A percentile compares a stretch with the other conserved stretches of the same genome.
These are phyloP conservation scores for Tephrocybe sp. DNA, from an alignment of 768 basidiomycete species.

Conservation along the genomic window DNA sequence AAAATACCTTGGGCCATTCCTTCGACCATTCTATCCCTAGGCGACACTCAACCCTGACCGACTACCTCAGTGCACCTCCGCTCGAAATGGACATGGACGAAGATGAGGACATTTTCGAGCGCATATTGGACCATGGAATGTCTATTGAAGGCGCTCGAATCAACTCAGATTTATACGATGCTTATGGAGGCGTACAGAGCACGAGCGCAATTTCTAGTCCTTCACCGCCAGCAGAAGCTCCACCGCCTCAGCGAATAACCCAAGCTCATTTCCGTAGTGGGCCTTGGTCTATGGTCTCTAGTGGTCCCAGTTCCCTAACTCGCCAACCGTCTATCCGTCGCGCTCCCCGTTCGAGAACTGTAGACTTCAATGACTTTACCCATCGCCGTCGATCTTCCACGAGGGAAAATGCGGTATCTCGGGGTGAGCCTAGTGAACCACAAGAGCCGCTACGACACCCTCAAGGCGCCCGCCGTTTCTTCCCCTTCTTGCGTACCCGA, in stretches of 20 bases:
- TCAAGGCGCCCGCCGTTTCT: conserved; percentile 48
- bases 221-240: conserved; percentile 31
- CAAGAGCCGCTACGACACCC: conserved; percentile 20
- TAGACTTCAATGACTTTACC: conserved; percentile 75
- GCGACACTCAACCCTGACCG: conserved; percentile 43
- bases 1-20: conserved; percentile 18
- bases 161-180: conserved; percentile 64
- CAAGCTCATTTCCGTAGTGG: conserved; percentile 21
- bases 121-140: conserved; percentile 35
- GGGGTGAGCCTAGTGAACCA: conserved; percentile 26
- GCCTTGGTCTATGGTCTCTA: conserved; percentile 30
- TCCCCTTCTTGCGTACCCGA: conserved; percentile 46
- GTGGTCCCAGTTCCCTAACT: conserved; percentile 31
- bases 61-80: conserved; percentile 50
- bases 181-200: conserved; percentile 34
- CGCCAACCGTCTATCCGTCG: conserved; percentile 66
- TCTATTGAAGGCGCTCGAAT: conserved; percentile 53
- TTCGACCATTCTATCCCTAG: conserved; percentile 31
- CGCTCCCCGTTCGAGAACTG: conserved; percentile 46
- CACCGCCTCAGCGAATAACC: conserved; percentile 17
- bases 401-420: conserved; percentile 29
- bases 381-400: conserved; percentile 56
- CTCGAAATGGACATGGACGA: conserved; percentile 61
- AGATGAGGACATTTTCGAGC: conserved; percentile 62
- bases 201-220: conserved; percentile 24